These are phyloP conservation scores for Leccinum barrowsii DNA, from an alignment of 768 basidiomycete species.

Conservation along the genomic window DNA sequence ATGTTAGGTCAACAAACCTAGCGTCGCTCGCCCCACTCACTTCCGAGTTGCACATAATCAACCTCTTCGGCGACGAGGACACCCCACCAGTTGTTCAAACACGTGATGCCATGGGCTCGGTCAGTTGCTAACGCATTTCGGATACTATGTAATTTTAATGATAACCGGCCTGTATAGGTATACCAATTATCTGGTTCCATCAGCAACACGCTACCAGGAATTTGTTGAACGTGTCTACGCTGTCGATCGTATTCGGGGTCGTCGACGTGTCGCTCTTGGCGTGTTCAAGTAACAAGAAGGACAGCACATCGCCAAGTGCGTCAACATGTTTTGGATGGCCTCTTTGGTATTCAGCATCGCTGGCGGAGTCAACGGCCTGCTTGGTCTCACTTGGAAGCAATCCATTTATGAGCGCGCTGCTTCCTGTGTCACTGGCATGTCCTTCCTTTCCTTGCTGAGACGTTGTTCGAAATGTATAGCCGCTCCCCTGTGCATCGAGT, in stretches of 20 bases:
- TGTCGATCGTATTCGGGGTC: conserved; percentile 53
- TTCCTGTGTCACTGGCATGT: not conserved
- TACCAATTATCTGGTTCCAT: conserved; percentile 50
- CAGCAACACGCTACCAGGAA: conserved; percentile 48
- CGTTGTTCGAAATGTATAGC: conserved; percentile 11
- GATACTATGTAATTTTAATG: not conserved
- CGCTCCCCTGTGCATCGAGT: conserved; percentile 51
- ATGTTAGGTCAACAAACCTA: no score
- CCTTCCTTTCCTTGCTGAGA: not conserved
- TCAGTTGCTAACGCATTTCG: conserved; percentile 17
- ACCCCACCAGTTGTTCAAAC: no score
- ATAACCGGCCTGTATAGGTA: conserved; percentile 33
- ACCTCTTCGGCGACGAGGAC: no score
- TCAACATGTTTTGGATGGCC: conserved; percentile 53
- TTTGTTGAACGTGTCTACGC: conserved; percentile 47
- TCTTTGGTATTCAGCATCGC: conserved; percentile 51
- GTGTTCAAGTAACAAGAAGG: conserved; percentile 36
- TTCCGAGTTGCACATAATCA: no score
- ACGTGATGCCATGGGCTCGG: conserved; percentile 27
- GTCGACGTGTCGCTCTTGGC: conserved; percentile 48
- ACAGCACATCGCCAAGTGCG: conserved; percentile 34
- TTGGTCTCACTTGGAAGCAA: conserved; percentile 53
- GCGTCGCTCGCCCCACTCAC: no score
- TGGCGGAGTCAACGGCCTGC: conserved; percentile 47
- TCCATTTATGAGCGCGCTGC: conserved; percentile 41